These are phyloP conservation scores for Castanea mollissima DNA, from an alignment of 306 rosid species.

Conservation along the genomic window DNA sequence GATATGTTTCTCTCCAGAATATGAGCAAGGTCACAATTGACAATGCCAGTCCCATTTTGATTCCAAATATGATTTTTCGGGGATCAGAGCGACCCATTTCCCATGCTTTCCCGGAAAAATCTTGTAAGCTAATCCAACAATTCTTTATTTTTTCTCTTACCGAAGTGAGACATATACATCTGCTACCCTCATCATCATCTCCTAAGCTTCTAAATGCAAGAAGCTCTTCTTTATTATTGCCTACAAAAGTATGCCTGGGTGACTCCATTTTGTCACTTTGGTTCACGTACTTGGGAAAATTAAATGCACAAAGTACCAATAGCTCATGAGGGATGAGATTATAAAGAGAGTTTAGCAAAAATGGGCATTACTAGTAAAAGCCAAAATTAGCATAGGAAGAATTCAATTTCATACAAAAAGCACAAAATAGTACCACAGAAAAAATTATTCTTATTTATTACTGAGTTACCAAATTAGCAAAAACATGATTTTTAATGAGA, in stretches of 20 bases:
- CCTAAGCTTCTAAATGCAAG: background rate
- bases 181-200: background rate
- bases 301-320: background rate
- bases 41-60: constrained; percentile 50
- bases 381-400: too few species aligned
- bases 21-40: constrained; percentile 54
- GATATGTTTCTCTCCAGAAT: constrained; percentile 41
- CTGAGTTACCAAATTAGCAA: too few species aligned
- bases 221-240: constrained; percentile 19
- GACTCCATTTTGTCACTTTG: constrained; percentile 3
- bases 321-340: background rate
- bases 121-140: constrained; percentile 9
- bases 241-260: background rate
- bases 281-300: background rate
- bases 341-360: background rate
- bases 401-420: too few species aligned
- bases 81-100: constrained; percentile 69
- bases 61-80: constrained; percentile 51
- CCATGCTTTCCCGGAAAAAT: constrained; percentile 20
- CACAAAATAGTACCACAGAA: too few species aligned
- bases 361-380: too few species aligned
- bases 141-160: constrained; percentile 2
- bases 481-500: too few species aligned
- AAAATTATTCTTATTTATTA: too few species aligned
- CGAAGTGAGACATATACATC: background rate